These are phyloP conservation scores for Lactarius quietus DNA, from an alignment of 768 basidiomycete species.

Conservation along the genomic window DNA sequence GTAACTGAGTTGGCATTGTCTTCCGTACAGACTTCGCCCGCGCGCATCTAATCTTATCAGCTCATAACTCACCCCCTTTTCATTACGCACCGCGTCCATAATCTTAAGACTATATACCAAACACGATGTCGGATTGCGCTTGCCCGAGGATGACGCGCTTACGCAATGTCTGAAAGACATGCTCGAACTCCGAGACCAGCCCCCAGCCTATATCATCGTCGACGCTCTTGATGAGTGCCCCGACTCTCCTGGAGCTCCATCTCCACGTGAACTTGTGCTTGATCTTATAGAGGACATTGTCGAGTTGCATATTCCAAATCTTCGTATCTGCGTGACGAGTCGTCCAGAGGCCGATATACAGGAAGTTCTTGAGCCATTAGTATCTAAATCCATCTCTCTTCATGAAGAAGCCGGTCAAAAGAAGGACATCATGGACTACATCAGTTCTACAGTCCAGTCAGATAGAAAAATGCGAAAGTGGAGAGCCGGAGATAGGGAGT, in stretches of 20 bases:
- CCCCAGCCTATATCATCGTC: not conserved
- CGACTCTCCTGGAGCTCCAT: not conserved
- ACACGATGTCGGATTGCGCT: not conserved
- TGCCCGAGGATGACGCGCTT: not conserved
- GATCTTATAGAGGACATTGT: not conserved
- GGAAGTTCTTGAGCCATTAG: not conserved
- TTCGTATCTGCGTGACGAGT: slow-evolving; percentile 2
- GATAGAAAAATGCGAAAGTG: slow-evolving; percentile 7
- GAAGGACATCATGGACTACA: not conserved
- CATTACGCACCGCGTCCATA: too few species aligned
- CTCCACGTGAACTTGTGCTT: not conserved
- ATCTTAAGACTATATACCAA: too few species aligned
- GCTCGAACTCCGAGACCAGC: not conserved
- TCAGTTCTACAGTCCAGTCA: not conserved
- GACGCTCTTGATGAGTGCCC: slow-evolving; percentile 18
- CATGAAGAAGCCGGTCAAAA: slow-evolving; percentile 4
- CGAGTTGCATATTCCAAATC: not conserved
- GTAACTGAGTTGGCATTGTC: too few species aligned
- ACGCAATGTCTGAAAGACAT: not conserved
- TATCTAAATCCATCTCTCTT: not conserved
- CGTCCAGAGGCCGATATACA: slow-evolving; percentile 12
- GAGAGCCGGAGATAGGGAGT: not conserved
- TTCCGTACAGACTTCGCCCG: too few species aligned
- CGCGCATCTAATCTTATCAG: too few species aligned
- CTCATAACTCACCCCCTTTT: too few species aligned